These are phyloP conservation scores for Proteromonas lacertae DNA, from an alignment of 352 stramenopile genomes.

Conservation along the genomic window DNA sequence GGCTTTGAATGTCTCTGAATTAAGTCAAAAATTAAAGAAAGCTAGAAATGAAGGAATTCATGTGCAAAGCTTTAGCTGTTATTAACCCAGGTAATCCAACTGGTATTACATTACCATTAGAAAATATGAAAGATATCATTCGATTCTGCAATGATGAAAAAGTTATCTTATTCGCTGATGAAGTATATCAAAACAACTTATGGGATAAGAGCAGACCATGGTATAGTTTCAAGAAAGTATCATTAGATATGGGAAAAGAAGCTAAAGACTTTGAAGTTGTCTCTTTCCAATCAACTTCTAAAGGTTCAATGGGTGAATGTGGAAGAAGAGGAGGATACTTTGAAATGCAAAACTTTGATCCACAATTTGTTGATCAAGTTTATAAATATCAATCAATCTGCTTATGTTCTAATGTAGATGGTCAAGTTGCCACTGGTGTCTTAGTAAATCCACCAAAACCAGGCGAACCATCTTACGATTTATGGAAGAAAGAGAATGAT, in stretches of 20 bases:
- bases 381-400: conserved; percentile 92
- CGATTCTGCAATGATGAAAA: conserved; percentile 43
- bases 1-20: conserved; percentile 36
- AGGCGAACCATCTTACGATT: conserved; percentile 45
- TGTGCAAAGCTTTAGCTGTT: conserved; percentile 60
- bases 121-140: conserved; percentile 68
- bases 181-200: conserved; percentile 99
- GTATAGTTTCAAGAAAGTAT: conserved; percentile 19
- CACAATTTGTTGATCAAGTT: conserved; percentile 28
- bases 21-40: conserved; percentile 48
- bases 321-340: conserved; percentile 70
- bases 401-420: conserved; percentile 75
- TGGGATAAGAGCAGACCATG: conserved; percentile 65
- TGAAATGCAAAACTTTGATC: conserved; percentile 69
- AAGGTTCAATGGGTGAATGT: conserved; percentile 92
- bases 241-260: conserved; percentile 7
- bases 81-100: conserved; percentile 99
- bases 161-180: conserved; percentile 82
- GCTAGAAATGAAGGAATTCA: conserved; percentile 46
- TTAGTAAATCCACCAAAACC: conserved; percentile 76
- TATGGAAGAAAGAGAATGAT: conserved; percentile 45
- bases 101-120: conserved; percentile 18
- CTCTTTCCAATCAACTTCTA: conserved; percentile 88
- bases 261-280: conserved; percentile 35
- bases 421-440: conserved; percentile 80